Evolutionary conservation across 1,284 basidiomycete genomes (phyloP), one percentile per base, ranked within the genome.

Genomic region (Ustilago bromivora): DNA sequence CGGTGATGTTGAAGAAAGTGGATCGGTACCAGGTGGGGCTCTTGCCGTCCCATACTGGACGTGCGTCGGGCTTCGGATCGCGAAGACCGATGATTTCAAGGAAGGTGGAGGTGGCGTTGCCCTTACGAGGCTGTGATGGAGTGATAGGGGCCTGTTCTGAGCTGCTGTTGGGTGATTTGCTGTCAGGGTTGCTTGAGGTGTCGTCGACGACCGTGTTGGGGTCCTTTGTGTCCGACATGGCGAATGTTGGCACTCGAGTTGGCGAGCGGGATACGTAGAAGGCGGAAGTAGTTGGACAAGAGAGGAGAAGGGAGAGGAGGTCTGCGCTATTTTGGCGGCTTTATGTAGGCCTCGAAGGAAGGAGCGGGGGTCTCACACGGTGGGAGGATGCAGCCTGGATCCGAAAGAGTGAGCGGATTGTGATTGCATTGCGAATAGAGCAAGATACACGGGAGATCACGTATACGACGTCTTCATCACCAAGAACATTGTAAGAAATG

Each of bases 1-100:
- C 76, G 17, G 83, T 82, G 15, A 82, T 79, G 57, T 87, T 68
- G 62, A 71, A 73, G 47, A 81, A 78, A n/a, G 74, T 75, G 17
- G 68, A 66, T 5, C 81, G 71, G 68, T 77, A 84, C 76, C 76
- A 79, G 12, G 47, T 56, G 8, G 54, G 68, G 12, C 69, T 70
- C 28, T 59, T 49, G 17, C 76, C 76, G 11, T 75, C 51, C 69
- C 72, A 78, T 0, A 55, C 66, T 0, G 57, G 61, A 11, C 71
- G 67, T 0, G 67, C 68, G n/a, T 74, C 67, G 32, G 76, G 68
- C 43, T 66, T 66, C 28, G 65, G 71, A 31, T 74, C 76, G 56
- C 67, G 64, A 15, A 78, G 68, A 34, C 76, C 76, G 23, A 78
- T 31, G 11, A 43, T 52, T 31, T 78, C 76, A 41, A 69, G 57